A percentile compares a stretch with the other conserved stretches of the same genome.
phyloP scores from a whole-genome alignment of 2,329 filamentous ascomycete species.

The Penicillium sp. region DNA sequence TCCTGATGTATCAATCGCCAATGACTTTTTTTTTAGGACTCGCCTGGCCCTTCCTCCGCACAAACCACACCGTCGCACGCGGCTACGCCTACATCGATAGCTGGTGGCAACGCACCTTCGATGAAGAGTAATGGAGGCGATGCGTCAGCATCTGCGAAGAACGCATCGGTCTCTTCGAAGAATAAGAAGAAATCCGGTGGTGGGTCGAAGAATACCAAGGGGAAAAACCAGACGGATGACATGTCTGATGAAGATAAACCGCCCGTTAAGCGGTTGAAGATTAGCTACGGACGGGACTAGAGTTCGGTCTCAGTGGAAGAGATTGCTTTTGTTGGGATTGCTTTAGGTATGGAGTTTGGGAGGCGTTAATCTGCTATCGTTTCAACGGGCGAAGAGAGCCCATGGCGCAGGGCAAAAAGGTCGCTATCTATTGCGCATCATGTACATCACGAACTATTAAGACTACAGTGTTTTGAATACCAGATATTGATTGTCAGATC shows the following conservation, averaged over 20 bases:
- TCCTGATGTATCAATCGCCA: background rate
- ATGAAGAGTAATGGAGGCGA: slow-evolving; percentile 27
- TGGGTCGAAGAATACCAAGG: slow-evolving; percentile 28
- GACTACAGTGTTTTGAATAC: background rate
- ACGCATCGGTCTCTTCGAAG: slow-evolving; percentile 31
- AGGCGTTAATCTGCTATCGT: background rate
- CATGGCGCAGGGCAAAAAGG: background rate
- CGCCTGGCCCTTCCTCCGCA: slow-evolving; percentile 44
- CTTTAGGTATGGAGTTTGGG: slow-evolving; percentile 3
- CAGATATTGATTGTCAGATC: background rate
- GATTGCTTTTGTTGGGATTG: background rate
- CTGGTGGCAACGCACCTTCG: slow-evolving; percentile 28
- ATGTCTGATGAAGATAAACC: slow-evolving; percentile 41
- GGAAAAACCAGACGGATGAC: slow-evolving; percentile 31
- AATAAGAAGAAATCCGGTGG: slow-evolving; percentile 45
- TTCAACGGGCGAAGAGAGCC: background rate
- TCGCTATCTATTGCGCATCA: background rate
- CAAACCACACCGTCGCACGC: slow-evolving; percentile 50
- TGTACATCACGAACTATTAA: slow-evolving; percentile 11
- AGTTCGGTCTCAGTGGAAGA: background rate
- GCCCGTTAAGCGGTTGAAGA: slow-evolving; percentile 45
- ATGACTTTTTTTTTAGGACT: slow-evolving; percentile 33
- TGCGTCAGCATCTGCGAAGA: slow-evolving; percentile 11
- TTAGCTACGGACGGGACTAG: slow-evolving; percentile 47
- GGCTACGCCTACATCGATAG: slow-evolving; percentile 44